phyloP scores from a whole-genome alignment of 2,329 filamentous ascomycete species.

The Fusarium tuaranense region DNA sequence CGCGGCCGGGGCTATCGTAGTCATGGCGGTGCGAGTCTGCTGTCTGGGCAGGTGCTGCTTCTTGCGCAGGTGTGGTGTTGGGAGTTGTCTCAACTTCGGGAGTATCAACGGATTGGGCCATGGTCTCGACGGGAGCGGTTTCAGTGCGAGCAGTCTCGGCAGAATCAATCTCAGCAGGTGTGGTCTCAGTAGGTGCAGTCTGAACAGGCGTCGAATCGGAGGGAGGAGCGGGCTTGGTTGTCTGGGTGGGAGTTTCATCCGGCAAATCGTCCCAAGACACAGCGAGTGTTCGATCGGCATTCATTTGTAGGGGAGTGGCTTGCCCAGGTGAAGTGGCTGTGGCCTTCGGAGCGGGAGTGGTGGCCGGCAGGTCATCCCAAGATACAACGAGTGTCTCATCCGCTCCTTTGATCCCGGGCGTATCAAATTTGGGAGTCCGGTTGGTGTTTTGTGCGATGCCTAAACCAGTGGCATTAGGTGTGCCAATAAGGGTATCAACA shows the following conservation, averaged over 20 bases:
- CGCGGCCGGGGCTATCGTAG: slow-evolving; percentile 50
- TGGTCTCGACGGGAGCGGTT: not conserved
- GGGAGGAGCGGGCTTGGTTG: not conserved
- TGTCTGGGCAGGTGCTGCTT: slow-evolving; percentile 14
- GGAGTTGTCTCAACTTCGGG: not conserved
- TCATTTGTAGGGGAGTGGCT: too few species aligned
- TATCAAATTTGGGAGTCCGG: not conserved
- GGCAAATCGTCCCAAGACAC: not conserved
- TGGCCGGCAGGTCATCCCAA: not conserved
- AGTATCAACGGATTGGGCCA: not conserved
- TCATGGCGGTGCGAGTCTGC: slow-evolving; percentile 23
- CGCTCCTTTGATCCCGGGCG: not conserved
- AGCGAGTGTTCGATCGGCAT: too few species aligned
- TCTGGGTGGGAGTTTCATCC: not conserved
- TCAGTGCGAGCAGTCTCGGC: not conserved
- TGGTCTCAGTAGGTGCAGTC: not conserved
- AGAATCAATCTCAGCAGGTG: not conserved
- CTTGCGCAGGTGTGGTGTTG: slow-evolving; percentile 7
- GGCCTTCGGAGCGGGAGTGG: not conserved
- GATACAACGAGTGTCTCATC: slow-evolving; percentile 3
- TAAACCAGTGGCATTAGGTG: slow-evolving; percentile 11
- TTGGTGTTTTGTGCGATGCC: not conserved
- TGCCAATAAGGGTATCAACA: slow-evolving; percentile 1
- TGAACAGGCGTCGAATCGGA: not conserved
- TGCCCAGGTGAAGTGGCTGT: too few species aligned